Evolutionary conservation across 2,329 filamentous ascomycete species (phyloP).

Genomic region (Fusarium humuli): DNA sequence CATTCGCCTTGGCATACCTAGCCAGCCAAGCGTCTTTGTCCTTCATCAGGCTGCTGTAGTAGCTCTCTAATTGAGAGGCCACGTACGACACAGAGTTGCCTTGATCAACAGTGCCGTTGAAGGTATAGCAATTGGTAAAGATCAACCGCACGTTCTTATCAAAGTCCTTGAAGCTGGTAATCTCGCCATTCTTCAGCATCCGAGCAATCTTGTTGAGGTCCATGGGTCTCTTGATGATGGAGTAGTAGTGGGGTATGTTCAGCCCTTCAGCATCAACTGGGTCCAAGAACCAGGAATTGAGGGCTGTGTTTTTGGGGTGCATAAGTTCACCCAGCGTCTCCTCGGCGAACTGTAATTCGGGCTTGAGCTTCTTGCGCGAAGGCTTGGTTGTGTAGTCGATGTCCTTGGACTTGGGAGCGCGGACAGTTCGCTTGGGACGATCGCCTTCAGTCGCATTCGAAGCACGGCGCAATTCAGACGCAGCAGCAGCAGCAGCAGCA

Average conservation of each 20-base stretch:
- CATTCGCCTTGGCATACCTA: slow-evolving; percentile 70
- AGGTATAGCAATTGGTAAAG: slow-evolving; percentile 89
- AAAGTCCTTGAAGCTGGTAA: slow-evolving; percentile 85
- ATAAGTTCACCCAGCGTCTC: slow-evolving; percentile 82
- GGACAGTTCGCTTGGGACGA: slow-evolving; percentile 92
- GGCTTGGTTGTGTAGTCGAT: slow-evolving; percentile 82
- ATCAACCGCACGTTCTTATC: slow-evolving; percentile 85
- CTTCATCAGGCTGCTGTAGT: slow-evolving; percentile 81
- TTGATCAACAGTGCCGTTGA: slow-evolving; percentile 72
- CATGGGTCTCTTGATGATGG: slow-evolving; percentile 97
- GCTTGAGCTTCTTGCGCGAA: slow-evolving; percentile 88
- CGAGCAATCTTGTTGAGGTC: slow-evolving; percentile 84
- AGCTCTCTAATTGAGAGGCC: slow-evolving; percentile 77
- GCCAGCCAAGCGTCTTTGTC: slow-evolving; percentile 86
- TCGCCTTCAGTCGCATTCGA: slow-evolving; percentile 80
- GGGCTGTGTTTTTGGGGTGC: slow-evolving; percentile 74
- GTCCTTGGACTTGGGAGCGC: slow-evolving; percentile 90
- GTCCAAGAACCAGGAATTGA: slow-evolving; percentile 80
- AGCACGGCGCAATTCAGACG: slow-evolving; percentile 71
- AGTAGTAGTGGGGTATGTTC: slow-evolving; percentile 93
- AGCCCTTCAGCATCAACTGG: slow-evolving; percentile 94
- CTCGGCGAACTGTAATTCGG: slow-evolving; percentile 91
- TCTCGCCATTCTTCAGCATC: slow-evolving; percentile 83
- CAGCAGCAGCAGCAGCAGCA: slow-evolving; percentile 19
- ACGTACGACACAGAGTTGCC: slow-evolving; percentile 79